A percentile compares a stretch with the other conserved stretches of the same genome.
Evolutionary conservation across 2,329 filamentous ascomycete genomes (phyloP).

Genomic region (Beauveria caledonica): DNA sequence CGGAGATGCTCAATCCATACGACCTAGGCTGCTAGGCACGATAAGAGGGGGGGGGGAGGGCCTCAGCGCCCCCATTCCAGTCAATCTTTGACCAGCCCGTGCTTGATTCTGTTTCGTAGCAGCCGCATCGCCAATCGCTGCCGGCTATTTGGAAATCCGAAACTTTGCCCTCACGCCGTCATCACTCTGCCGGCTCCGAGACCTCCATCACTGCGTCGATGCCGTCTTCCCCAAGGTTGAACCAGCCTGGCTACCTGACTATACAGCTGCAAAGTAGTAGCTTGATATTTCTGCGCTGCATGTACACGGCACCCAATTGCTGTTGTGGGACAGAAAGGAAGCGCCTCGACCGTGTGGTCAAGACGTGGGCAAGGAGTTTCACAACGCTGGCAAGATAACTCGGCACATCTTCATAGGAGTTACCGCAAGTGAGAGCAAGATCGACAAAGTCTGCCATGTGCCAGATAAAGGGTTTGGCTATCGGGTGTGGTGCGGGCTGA

Average conservation of each 20-base stretch:
- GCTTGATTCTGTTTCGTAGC: not conserved
- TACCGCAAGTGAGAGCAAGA: not conserved
- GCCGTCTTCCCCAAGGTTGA: not conserved
- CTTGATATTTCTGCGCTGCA: not conserved
- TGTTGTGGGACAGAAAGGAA: not conserved
- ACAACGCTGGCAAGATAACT: not conserved
- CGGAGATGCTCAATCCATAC: conserved; percentile 9
- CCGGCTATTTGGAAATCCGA: not conserved
- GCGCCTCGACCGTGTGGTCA: not conserved
- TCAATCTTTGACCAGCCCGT: not conserved
- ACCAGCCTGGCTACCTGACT: not conserved
- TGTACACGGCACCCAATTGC: not conserved
- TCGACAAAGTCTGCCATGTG: not conserved
- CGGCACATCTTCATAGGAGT: not conserved
- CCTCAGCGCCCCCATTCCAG: not conserved
- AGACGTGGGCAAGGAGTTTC: not conserved
- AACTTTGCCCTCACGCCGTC: not conserved
- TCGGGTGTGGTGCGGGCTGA: not conserved
- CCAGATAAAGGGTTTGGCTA: not conserved
- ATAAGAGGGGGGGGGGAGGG: not conserved
- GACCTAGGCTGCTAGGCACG: not conserved
- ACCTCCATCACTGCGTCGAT: not conserved
- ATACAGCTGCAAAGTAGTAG: not conserved
- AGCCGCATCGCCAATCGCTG: not conserved
- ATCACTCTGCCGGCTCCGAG: not conserved